phyloP scores from a whole-genome alignment of 108 stramenopile genomes.

The Aurantiochytrium sp. region DNA sequence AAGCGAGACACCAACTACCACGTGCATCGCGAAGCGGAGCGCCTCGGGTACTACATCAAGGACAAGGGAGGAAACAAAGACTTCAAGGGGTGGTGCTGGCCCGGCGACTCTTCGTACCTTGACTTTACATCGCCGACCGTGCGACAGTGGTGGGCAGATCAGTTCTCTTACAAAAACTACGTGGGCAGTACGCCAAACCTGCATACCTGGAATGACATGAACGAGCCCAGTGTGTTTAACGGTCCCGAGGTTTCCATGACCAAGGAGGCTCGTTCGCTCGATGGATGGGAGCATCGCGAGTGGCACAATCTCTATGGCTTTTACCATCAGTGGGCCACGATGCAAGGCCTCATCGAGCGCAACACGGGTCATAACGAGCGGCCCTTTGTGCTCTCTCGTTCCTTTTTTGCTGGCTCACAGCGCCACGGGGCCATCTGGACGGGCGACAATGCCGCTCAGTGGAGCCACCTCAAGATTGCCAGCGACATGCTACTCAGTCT shows the following conservation, averaged over 20 bases:
- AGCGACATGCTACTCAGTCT: constrained; percentile 90
- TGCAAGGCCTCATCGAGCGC: constrained; percentile 73
- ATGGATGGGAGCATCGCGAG: constrained; percentile 90
- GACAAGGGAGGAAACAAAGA: constrained; percentile 75
- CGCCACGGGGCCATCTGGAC: constrained; percentile 97
- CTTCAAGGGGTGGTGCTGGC: constrained; percentile 99
- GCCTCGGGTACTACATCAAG: constrained; percentile 84
- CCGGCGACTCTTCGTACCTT: constrained; percentile 92
- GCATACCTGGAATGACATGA: constrained; percentile 98
- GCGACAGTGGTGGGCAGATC: constrained; percentile 91
- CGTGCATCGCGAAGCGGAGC: constrained; percentile 87
- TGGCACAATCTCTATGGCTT: constrained; percentile 99
- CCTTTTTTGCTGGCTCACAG: constrained; percentile 95
- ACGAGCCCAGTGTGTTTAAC: constrained; percentile 98
- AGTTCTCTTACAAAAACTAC: constrained; percentile 83
- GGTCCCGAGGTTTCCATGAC: constrained; percentile 97
- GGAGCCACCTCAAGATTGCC: constrained; percentile 83
- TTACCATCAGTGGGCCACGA: constrained; percentile 91
- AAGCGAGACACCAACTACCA: constrained; percentile 83
- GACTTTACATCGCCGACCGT: constrained; percentile 89
- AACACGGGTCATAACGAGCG: constrained; percentile 44
- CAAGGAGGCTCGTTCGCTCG: constrained; percentile 74
- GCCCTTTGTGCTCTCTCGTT: constrained; percentile 87
- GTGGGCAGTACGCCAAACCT: constrained; percentile 74
- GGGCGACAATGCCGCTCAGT: constrained; percentile 92